phyloP scores from a whole-genome alignment of 148 eudicot species.

The Salicornia ramosissima region DNA sequence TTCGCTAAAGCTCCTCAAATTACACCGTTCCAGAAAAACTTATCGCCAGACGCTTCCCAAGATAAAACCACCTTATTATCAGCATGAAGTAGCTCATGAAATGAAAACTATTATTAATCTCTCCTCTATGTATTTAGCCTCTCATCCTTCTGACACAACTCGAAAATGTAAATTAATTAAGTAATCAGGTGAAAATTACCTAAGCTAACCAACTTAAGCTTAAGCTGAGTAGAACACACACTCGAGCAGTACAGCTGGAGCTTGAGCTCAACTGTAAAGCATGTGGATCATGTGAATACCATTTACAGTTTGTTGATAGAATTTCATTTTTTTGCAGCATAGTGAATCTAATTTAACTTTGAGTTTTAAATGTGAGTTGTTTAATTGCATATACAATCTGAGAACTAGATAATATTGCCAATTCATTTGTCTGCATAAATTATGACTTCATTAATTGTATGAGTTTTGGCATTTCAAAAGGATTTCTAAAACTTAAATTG shows the following conservation, averaged over 20 bases:
- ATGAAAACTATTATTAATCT: background rate
- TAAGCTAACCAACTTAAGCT: background rate
- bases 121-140: background rate
- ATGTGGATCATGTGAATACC: no score
- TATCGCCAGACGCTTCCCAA: background rate
- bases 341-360: no score
- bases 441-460: background rate
- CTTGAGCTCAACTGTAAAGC: background rate
- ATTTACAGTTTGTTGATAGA: no score
- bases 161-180: background rate
- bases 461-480: background rate
- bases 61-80: conserved; percentile 11
- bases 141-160: background rate
- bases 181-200: background rate
- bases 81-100: conserved; percentile 9
- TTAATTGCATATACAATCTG: no score
- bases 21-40: background rate
- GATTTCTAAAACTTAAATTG: background rate
- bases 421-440: background rate
- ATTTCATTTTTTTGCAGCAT: no score
- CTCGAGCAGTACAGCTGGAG: background rate
- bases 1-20: conserved; percentile 12
- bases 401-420: no score
- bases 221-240: background rate
- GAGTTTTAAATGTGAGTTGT: no score